Evolutionary conservation across 768 basidiomycete species (phyloP), one percentile per base, ranked within the genome.

Genomic region (Podaxis rugospora): DNA sequence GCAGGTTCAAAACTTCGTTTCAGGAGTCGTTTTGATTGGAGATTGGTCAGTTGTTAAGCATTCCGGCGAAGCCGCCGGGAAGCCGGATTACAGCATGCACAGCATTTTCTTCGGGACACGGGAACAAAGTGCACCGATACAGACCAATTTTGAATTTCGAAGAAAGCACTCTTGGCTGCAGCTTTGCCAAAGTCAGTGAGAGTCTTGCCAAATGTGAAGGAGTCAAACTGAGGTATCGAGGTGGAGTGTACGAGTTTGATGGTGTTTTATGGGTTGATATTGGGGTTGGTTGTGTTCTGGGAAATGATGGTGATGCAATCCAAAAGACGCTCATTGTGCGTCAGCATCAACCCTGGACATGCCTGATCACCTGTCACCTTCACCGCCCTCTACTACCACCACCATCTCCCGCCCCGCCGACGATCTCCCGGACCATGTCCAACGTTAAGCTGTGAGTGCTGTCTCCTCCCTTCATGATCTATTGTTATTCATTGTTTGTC

Each of bases 391-490:
- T 3, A 7, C 25, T 9, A 35, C 40, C 44, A 42, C 36, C n/a
- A 27, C 51, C 6, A 13, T 9, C 42, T 14, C 52, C 39, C 32
- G 3, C 25, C 50, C 28, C 35, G 25, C 23, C 51, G 39, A 27
- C n/a, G 28, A 5, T 18, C 57, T 21, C 10, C 49, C 18, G 44
- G 21, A 13, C 32, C 28, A 74, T 75, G 71, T 71, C 75, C 63
- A 71, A 73, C 65, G 74, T 76, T 62, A 76, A 74, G 66, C 64
- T 76, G 72, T 76, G 53, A 67, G 69, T 21, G n/a, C 16, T 63
- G 32, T 46, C 55, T 13, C 46, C 32, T 50, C 42, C 47, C 47
- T 60, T 25, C 21, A 18, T n/a, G n/a, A 18, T 23, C 10, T 52
- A 47, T 62, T 54, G 23, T 59, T 51, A 35, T 53, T n/a, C 51